phyloP scores from a whole-genome alignment of 2,329 filamentous ascomycete genomes.

The Venturia asperata region DNA sequence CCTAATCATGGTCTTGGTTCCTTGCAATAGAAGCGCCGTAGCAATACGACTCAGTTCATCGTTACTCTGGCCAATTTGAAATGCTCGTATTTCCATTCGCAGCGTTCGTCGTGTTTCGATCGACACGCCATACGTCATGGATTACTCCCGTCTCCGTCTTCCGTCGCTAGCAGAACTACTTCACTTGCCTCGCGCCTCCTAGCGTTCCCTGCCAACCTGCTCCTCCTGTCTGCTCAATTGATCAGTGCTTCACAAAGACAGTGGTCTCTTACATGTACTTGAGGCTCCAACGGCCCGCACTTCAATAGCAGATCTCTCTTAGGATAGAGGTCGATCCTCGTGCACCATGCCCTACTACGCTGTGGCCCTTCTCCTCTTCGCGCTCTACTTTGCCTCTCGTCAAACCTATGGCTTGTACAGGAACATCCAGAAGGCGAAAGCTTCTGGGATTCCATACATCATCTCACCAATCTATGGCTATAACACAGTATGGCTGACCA shows the following conservation, averaged over 20 bases:
- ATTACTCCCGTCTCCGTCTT: background rate
- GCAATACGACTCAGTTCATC: background rate
- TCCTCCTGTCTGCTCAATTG: background rate
- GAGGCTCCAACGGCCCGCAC: background rate
- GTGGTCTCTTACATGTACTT: background rate
- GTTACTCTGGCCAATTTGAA: background rate
- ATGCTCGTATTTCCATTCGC: background rate
- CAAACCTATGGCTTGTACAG: background rate
- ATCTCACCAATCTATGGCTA: slow-evolving; percentile 17
- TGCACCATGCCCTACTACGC: slow-evolving; percentile 10
- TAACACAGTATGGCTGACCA: slow-evolving; percentile 18
- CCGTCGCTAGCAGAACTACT: background rate
- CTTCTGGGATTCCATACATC: slow-evolving; percentile 19
- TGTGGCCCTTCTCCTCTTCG: background rate
- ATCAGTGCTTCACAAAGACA: background rate
- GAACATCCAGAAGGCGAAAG: slow-evolving; percentile 15
- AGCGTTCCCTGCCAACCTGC: too few species aligned
- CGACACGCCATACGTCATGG: background rate
- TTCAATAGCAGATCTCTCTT: background rate
- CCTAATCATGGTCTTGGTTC: background rate
- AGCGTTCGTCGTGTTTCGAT: background rate
- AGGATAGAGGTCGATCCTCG: background rate
- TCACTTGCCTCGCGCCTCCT: background rate
- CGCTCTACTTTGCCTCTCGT: background rate
- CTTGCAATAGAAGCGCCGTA: background rate